Evolutionary conservation across 495 filamentous ascomycete species (phyloP).

Genomic region (Penicillium tannophilum): DNA sequence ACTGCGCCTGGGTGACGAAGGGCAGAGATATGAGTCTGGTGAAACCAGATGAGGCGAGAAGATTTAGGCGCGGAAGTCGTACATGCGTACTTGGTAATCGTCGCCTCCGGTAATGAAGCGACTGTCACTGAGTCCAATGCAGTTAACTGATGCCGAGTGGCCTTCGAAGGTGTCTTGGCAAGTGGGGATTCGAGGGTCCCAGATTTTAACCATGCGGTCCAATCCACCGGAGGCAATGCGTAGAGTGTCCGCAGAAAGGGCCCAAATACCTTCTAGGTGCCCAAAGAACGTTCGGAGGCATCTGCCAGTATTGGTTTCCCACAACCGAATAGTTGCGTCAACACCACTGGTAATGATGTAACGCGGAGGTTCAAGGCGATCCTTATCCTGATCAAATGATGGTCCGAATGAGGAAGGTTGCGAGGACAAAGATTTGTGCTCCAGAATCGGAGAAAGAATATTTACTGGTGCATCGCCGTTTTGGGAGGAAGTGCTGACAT

Average conservation of each 20-base stretch:
- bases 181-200: conserved; percentile 88
- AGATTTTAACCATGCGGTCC: conserved; percentile 94
- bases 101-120: conserved; percentile 88
- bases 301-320: conserved; percentile 80
- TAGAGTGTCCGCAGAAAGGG: conserved; percentile 86
- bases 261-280: conserved; percentile 95
- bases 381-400: conserved; percentile 51
- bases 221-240: conserved; percentile 86
- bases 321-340: conserved; percentile 88
- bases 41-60: conserved; percentile 8
- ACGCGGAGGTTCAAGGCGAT: conserved; percentile 71
- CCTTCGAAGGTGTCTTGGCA: conserved; percentile 91
- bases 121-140: conserved; percentile 85
- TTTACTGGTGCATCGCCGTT: conserved; percentile 31
- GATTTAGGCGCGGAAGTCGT: conserved; percentile 66
- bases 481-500: conserved; percentile 40
- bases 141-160: conserved; percentile 87
- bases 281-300: conserved; percentile 94
- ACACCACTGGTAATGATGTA: conserved; percentile 93
- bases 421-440: conserved; percentile 35
- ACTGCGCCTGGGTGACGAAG: conserved; percentile 4
- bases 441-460: conserved; percentile 27
- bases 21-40: background rate
- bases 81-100: conserved; percentile 86
- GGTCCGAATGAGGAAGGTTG: conserved; percentile 57